phyloP scores from a whole-genome alignment of 2,329 filamentous ascomycete genomes.

The Alternaria solani region DNA sequence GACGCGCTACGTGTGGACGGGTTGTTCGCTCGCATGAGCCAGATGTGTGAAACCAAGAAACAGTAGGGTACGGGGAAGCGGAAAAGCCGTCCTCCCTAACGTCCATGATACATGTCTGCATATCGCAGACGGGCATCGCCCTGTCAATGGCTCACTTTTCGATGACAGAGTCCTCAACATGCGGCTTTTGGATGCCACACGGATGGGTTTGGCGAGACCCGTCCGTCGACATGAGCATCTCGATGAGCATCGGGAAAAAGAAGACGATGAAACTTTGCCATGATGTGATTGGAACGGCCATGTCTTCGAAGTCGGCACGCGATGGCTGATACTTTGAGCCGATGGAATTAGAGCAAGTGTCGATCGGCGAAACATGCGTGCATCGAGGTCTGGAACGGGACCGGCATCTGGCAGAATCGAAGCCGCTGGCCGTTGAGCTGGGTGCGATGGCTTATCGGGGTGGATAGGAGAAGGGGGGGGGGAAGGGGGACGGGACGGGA shows the following conservation, averaged over 20 bases:
- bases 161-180: not conserved
- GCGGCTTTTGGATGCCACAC: not conserved
- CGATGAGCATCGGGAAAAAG: conserved; percentile 15
- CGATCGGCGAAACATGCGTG: conserved; percentile 23
- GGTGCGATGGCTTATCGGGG: not conserved
- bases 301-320: not conserved
- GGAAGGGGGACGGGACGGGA: too few species aligned
- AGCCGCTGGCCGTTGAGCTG: conserved; percentile 10
- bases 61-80: conserved; percentile 2
- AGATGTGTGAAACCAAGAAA: not conserved
- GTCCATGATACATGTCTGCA: not conserved
- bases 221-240: not conserved
- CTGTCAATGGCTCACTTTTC: not conserved
- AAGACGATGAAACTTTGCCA: not conserved
- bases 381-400: conserved; percentile 22
- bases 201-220: not conserved
- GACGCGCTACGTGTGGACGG: not conserved
- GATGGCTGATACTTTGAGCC: conserved; percentile 10
- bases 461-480: too few species aligned
- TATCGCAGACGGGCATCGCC: not conserved
- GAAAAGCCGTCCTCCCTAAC: conserved; percentile 1
- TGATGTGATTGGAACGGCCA: conserved; percentile 8
- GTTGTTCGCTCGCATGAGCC: conserved; percentile 1
- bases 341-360: conserved; percentile 13
- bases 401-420: conserved; percentile 22